phyloP scores from a whole-genome alignment of 2,329 filamentous ascomycete genomes.

The Ambrosiella beaveri region DNA sequence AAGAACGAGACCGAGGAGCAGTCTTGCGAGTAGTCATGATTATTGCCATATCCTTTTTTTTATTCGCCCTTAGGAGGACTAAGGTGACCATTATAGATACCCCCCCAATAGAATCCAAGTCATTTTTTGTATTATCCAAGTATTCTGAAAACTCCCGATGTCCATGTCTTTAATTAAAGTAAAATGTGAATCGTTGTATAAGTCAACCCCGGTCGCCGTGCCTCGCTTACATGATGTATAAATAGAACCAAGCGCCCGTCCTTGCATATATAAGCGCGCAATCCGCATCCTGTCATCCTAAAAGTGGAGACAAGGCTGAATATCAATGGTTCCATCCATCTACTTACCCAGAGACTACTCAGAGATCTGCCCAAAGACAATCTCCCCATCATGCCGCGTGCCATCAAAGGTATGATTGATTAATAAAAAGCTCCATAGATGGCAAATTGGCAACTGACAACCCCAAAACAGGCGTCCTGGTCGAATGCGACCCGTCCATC shows the following conservation, averaged over 20 bases:
- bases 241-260: background rate
- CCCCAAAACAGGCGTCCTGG: slow-evolving; percentile 41
- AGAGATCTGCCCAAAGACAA: background rate
- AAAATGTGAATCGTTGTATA: background rate
- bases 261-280: background rate
- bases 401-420: slow-evolving; percentile 32
- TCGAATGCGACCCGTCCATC: slow-evolving; percentile 74
- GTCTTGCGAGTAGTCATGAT: background rate
- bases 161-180: background rate
- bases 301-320: background rate
- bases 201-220: background rate
- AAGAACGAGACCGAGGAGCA: background rate
- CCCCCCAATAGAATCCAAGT: too few species aligned
- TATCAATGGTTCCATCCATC: background rate
- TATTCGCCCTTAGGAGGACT: background rate
- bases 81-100: background rate
- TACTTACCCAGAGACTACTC: background rate
- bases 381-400: slow-evolving; percentile 32
- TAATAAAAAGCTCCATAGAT: background rate
- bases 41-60: too few species aligned
- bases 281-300: background rate
- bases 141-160: background rate
- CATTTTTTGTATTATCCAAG: too few species aligned
- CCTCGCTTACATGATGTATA: background rate
- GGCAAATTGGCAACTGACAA: slow-evolving; percentile 11